Conservation (phyloP, 2,329 filamentous ascomycete genomes). For the Albifimbria verrucaria region DNA sequence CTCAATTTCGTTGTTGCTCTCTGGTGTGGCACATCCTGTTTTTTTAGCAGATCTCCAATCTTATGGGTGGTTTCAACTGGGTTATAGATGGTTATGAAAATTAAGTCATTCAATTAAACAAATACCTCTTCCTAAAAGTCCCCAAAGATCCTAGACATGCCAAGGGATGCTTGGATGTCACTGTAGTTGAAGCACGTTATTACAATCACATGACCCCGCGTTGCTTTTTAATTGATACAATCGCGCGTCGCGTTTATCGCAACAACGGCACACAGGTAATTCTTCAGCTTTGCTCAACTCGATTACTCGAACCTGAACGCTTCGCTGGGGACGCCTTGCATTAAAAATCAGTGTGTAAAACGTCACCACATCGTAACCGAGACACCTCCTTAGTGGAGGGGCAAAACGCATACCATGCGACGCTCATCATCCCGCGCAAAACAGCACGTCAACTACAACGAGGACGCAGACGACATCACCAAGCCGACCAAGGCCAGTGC, state of each 20-base stretch:
- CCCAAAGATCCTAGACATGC: too few species aligned
- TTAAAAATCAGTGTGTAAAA: neutral
- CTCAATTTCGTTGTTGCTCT: neutral
- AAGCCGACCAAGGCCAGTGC: slow-evolving; percentile 12
- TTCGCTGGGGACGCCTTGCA: too few species aligned
- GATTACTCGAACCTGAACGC: neutral
- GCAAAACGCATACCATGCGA: slow-evolving; percentile 21
- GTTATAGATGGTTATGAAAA: neutral
- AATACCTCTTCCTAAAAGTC: too few species aligned
- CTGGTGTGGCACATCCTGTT: too few species aligned
- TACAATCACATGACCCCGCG: slow-evolving; percentile 13
- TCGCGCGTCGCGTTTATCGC: neutral
- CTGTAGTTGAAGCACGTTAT: too few species aligned
- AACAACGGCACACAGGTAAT: neutral
- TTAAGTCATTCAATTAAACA: too few species aligned
- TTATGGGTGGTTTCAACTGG: too few species aligned
- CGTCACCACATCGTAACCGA: neutral
- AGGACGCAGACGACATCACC: slow-evolving; percentile 15
- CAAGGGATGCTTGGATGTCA: too few species aligned
- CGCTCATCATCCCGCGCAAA: slow-evolving; percentile 31
- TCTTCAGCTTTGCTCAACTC: too few species aligned
- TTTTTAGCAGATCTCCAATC: too few species aligned
- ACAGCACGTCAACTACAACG: slow-evolving; percentile 27
- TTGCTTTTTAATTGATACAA: neutral
- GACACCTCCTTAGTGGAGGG: neutral